A percentile compares a stretch with the other conserved stretches of the same genome.
Conservation (phyloP, 805 yeast genomes). For the Candida khao-thaluensis region DNA sequence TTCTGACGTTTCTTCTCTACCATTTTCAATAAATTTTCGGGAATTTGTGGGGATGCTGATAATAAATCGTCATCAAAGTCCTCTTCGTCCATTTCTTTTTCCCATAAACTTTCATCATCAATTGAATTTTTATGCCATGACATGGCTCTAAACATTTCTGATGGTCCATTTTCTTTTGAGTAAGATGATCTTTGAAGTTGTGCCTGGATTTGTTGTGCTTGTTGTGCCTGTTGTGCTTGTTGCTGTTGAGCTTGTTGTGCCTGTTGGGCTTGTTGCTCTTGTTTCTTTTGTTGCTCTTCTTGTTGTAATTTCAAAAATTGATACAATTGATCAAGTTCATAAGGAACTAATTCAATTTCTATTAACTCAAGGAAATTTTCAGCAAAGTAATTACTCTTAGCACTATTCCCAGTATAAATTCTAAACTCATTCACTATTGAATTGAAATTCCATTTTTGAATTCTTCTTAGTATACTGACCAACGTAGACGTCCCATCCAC, state of each 20-base stretch:
- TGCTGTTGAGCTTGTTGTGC: neutral
- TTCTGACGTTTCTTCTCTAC: constrained; percentile 43
- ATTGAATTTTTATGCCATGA: constrained; percentile 14
- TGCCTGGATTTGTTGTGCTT: neutral
- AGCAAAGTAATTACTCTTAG: constrained; percentile 66
- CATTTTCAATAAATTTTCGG: constrained; percentile 53
- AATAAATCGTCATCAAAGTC: constrained; percentile 45
- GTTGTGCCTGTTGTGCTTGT: neutral
- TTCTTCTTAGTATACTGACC: constrained; percentile 75
- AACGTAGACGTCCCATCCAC: constrained; percentile 80
- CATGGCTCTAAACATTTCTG: constrained; percentile 11
- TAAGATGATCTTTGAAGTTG: neutral
- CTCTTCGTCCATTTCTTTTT: constrained; percentile 33
- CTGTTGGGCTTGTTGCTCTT: neutral
- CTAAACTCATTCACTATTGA: constrained; percentile 85
- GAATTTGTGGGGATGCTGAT: constrained; percentile 69
- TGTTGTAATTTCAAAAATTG: constrained; percentile 20
- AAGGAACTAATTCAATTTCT: constrained; percentile 50
- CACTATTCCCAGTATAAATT: constrained; percentile 50
- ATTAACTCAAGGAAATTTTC: constrained; percentile 81
- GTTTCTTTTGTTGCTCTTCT: constrained; percentile 5
- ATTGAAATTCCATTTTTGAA: constrained; percentile 87
- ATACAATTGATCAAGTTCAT: constrained; percentile 33
- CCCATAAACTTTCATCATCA: constrained; percentile 22
- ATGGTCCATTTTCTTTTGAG: constrained; percentile 4